A percentile compares a stretch with the other conserved stretches of the same genome.
phyloP scores from a whole-genome alignment of 805 yeast genomes.

The Kockiozyma suomiensis region DNA sequence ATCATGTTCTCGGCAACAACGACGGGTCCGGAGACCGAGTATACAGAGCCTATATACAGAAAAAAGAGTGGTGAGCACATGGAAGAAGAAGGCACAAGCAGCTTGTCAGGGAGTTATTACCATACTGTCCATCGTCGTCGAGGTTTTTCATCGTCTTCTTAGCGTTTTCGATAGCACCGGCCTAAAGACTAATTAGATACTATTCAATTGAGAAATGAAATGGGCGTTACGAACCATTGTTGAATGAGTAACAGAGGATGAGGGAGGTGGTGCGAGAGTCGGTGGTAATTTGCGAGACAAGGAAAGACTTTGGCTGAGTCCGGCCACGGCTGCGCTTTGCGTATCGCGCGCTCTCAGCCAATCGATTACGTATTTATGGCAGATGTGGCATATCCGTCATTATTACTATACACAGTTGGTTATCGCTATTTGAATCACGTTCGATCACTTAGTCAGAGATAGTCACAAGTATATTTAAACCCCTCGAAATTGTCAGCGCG shows the following conservation, averaged over 20 bases:
- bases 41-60: conserved; percentile 51
- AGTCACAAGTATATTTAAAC: neutral
- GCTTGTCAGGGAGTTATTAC: conserved; percentile 40
- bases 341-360: conserved; percentile 28
- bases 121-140: conserved; percentile 78
- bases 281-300: conserved; percentile 5
- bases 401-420: neutral
- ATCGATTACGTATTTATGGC: conserved; percentile 13
- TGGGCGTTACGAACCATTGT: conserved; percentile 23
- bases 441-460: neutral
- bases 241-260: neutral
- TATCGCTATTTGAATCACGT: conserved; percentile 10
- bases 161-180: conserved; percentile 96
- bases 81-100: neutral
- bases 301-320: conserved; percentile 9
- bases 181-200: conserved; percentile 48
- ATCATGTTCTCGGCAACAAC: conserved; percentile 97
- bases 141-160: conserved; percentile 93
- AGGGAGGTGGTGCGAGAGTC: neutral
- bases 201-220: conserved; percentile 4
- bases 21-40: conserved; percentile 97
- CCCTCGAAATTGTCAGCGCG: neutral
- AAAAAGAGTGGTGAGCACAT: neutral
- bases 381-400: conserved; percentile 8
- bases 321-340: conserved; percentile 12